phyloP scores from a whole-genome alignment of 2,329 filamentous ascomycete genomes.

The Xylariaceae sp. region DNA sequence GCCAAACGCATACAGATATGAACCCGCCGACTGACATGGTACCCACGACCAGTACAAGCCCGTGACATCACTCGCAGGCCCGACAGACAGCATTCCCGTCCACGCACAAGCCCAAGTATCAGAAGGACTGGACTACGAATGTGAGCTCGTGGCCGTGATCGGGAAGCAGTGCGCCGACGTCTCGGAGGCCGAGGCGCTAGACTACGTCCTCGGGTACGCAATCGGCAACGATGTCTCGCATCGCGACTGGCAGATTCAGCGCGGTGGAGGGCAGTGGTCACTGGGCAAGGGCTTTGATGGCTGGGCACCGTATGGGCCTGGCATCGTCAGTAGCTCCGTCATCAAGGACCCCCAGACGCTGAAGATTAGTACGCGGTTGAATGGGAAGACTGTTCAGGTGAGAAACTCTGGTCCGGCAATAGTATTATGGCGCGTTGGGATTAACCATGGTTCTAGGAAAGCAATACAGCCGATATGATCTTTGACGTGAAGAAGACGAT shows the following conservation, averaged over 20 bases:
- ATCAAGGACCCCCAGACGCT: conserved; percentile 58
- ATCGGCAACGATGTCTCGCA: conserved; percentile 80
- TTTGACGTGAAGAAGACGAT: conserved; percentile 60
- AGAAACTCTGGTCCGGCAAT: conserved; percentile 4
- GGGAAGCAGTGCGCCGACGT: conserved; percentile 66
- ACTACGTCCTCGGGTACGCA: conserved; percentile 71
- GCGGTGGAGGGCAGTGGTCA: conserved; percentile 67
- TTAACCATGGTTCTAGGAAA: conserved; percentile 37
- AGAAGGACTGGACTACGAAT: conserved; percentile 74
- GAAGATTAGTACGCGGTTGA: conserved; percentile 56
- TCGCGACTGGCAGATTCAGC: conserved; percentile 71
- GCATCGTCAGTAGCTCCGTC: conserved; percentile 58
- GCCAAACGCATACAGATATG: neutral
- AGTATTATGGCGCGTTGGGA: neutral
- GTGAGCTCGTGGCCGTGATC: conserved; percentile 72
- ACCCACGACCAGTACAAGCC: conserved; percentile 58
- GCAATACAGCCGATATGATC: conserved; percentile 60
- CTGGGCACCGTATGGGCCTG: conserved; percentile 72
- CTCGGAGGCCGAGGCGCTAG: conserved; percentile 61
- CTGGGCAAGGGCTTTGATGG: conserved; percentile 73
- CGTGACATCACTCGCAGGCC: conserved; percentile 61
- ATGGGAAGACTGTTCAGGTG: conserved; percentile 56
- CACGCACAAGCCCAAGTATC: conserved; percentile 62
- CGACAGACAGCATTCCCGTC: conserved; percentile 64
- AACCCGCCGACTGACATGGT: neutral